Evolutionary conservation across 2,329 filamentous ascomycete species (phyloP).

Genomic region (Xylariaceae sp.): DNA sequence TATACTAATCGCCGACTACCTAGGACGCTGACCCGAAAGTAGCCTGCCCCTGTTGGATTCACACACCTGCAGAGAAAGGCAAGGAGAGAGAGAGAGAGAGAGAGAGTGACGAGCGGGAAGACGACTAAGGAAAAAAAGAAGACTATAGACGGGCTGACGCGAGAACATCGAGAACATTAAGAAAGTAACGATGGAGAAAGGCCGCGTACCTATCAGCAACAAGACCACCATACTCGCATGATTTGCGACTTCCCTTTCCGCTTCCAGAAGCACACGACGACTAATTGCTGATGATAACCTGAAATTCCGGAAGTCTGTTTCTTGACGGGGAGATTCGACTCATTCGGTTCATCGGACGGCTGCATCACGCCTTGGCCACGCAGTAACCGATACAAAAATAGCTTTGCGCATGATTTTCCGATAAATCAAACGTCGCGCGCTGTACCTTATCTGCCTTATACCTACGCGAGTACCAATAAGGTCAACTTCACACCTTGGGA

Average conservation of each 20-base stretch:
- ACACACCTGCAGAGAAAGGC: neutral
- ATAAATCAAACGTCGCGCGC: slow-evolving; percentile 4
- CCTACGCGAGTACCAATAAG: neutral
- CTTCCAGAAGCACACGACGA: slow-evolving; percentile 4
- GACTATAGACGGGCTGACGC: neutral
- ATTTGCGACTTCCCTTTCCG: slow-evolving; percentile 6
- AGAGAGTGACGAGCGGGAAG: neutral
- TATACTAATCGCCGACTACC: slow-evolving; percentile 11
- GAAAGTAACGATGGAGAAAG: neutral
- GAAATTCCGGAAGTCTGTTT: neutral
- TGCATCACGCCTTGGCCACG: neutral
- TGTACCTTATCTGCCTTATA: neutral
- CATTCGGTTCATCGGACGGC: slow-evolving; percentile 1
- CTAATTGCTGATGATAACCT: neutral
- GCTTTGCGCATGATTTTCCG: neutral
- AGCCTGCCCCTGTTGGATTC: slow-evolving; percentile 11
- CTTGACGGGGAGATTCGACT: neutral
- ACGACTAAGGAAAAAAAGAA: neutral
- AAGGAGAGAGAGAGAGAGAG: neutral
- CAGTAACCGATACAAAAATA: slow-evolving; percentile 2
- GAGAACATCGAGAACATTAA: neutral
- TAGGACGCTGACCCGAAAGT: slow-evolving; percentile 14
- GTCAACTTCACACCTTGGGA: neutral
- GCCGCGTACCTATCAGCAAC: slow-evolving; percentile 5
- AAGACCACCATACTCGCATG: slow-evolving; percentile 13